Evolutionary conservation across 106 monocot genomes (phyloP), one percentile per base, ranked within the genome.

Genomic region (Chionographis japonica): DNA sequence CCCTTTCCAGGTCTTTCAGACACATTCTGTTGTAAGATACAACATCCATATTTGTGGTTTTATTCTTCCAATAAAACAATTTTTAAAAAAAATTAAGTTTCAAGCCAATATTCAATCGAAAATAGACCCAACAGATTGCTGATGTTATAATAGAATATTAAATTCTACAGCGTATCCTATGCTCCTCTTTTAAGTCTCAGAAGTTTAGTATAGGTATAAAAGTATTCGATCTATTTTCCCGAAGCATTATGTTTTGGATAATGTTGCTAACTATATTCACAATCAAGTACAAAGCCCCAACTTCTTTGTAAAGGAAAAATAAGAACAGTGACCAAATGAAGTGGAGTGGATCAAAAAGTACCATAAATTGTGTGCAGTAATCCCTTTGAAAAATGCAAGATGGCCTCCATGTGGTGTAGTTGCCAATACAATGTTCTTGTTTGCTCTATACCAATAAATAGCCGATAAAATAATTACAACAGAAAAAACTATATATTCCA

Each of bases 391-490:
- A 74, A 78, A 97, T 80, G 74, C 95, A 58, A 97, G 84, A 77
- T 97, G 95, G 5, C 95, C 92, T 40, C 95, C 95, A 85, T 97
- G 92, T 13, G 70, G 43, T 13, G 84, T 80, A 56, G 95, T 87
- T 37, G 92, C 95, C 76, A 97, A 78, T 63, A 97, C 75, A 69
- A 97, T 81, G 52, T 97, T 92, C 68, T 81, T 92, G 73, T 97
- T 97, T 54, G 80, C 78, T 71, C 95, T 97, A 61, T 52, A 61
- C 61, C 7, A 60, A 43, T 15, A 42, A 20, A 52, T 58, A 54
- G 39, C 36, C 15, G 19, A 61, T 18, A 54, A 62, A 16, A 36
- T 41, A 39, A 56, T 51, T 41, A 52, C 54, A 50, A 16, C 18
- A 36, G 12, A 54, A 49, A 27, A 13, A 61, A 52, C 37, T 58